A percentile compares a stretch with the other conserved stretches of the same genome.
These are phyloP conservation scores for Pseudomonodictys pantanalensis DNA, from an alignment of 495 filamentous ascomycete species.

Conservation along the genomic window DNA sequence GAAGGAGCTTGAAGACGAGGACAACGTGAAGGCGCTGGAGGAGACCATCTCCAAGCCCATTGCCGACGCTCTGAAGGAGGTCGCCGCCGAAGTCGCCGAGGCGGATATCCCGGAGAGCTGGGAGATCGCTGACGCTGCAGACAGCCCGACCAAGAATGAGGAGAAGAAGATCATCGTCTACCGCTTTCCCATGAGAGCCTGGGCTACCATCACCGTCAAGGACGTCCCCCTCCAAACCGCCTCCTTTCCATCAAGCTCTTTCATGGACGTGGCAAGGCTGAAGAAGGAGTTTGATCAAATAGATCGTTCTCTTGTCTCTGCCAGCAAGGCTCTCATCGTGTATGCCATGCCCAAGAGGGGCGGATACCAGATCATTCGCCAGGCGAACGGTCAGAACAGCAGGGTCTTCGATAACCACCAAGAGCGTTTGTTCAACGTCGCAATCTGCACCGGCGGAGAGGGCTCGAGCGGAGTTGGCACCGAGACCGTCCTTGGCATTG, in stretches of 20 bases:
- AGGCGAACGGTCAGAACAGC: conserved; percentile 86
- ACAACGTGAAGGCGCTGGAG: conserved; percentile 51
- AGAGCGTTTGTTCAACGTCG: conserved; percentile 92
- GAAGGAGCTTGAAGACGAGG: conserved; percentile 57
- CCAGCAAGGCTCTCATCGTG: conserved; percentile 86
- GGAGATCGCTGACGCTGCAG: conserved; percentile 74
- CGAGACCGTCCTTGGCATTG: conserved; percentile 85
- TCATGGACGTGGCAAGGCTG: conserved; percentile 85
- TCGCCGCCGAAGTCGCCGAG: conserved; percentile 56
- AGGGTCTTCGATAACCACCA: conserved; percentile 82
- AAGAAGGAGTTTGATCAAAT: conserved; percentile 98
- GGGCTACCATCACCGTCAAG: conserved; percentile 71
- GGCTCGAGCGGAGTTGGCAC: conserved; percentile 32
- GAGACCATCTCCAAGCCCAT: conserved; percentile 49
- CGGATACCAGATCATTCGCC: conserved; percentile 85
- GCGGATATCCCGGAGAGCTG: conserved; percentile 59
- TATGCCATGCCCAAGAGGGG: conserved; percentile 90
- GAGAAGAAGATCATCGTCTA: conserved; percentile 70
- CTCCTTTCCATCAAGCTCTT: conserved; percentile 60
- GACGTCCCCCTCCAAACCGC: conserved; percentile 41
- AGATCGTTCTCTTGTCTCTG: conserved; percentile 86
- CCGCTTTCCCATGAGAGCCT: conserved; percentile 94
- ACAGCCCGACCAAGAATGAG: conserved; percentile 64
- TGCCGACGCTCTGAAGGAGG: conserved; percentile 57
- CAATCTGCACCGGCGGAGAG: conserved; percentile 57